Evolutionary conservation across 176 grass and related monocot genomes (phyloP), one percentile per base, ranked within the genome.

Genomic region (Bothriochloa decipiens): DNA sequence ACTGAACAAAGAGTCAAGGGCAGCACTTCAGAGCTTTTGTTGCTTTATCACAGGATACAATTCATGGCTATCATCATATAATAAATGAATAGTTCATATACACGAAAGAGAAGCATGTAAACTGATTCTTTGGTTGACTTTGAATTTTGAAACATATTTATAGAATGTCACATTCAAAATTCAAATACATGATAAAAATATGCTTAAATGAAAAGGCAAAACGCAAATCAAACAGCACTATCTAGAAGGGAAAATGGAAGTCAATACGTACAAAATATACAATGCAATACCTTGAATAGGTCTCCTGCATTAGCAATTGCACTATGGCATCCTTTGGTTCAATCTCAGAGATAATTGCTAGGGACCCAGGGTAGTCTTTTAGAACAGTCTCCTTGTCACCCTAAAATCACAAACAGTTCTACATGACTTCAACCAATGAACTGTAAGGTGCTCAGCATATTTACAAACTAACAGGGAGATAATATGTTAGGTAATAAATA

Each of bases 321-420:
- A 90, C 80, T 89, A 98, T 98, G 20, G 82, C 89, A 88, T 89
- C 65, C 81, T 98, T 98, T 1, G 92, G 68, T 33, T 88, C 85
- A 64, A 98, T 91, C 73, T 95, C 95, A 81, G 92, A 93, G 68
- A 93, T 42, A 84, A 97, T 79, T 43, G 88, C 91, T 77, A 95
- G 67, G 27, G 87, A 89, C 77, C 72, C 91, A 17, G 79, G 27
- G 42, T 84, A 95, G 60, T 82, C 87, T 68, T 87, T 89, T 39
- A 53, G 33, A 63, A 47, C 57, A 32, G 92, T 68, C 22, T 91
- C 79, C 15, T 76, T 90, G 85, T 45, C 79, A 72, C 41, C 75
- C 94, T 90, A 71, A 69, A 12, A 65, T 50, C 80, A 89, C 4
- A 41, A 81, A 52, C 62, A 79, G 55, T 57, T 81, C 16, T 73